Base-by-base conservation (phyloP, 441 rosid species). In the Aleurites moluccanus region DNA sequence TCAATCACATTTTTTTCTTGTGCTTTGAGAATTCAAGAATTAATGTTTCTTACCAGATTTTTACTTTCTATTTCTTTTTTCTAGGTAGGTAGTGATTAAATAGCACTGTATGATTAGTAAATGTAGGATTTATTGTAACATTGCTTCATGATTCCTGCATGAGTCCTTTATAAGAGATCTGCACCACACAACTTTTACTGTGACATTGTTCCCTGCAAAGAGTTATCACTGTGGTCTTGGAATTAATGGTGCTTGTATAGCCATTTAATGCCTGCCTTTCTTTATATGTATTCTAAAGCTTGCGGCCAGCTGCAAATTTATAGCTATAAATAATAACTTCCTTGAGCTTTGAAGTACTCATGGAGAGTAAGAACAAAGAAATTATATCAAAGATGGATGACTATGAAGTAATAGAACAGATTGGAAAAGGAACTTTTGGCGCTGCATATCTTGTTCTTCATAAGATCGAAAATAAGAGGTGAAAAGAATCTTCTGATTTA, bases 341-440 rank as follows among this genome's bases (percentile, higher is more conserved):
- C 64, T 67, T 35, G 21, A 60, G 68, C 72, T 70, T 28, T 42
- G 28, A 62, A 75, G 70, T 40, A 47, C 16, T 52, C 49, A 27
- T 77, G 81, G 83, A 80, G 77, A 59, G 11, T 55, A 81, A 56
- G 69, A 76, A 59, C 9, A 66, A 50, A 40, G 73, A 72, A 69
- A 66, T 66, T 44, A 28, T 27, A 65, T 78, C 84, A 6, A 86
- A 85, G 61, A 83, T 82, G 87, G 92, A 87, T 13, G 86, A 81
- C 30, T 87, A 88, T 74, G 86, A 84, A 73, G 90, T 87, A 21
- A 70, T 86, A 18, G 91, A 90, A 82, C 92, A 90, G 83, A 90
- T 88, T 77, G 92, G 92, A 47, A 88, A 86, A 79, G 90, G 95
- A 35, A 73, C 83, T 55, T 88, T 85, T 80, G 91, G 95, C 8